phyloP scores from a whole-genome alignment of 139 green algal species.

The Micractinium sp. region DNA sequence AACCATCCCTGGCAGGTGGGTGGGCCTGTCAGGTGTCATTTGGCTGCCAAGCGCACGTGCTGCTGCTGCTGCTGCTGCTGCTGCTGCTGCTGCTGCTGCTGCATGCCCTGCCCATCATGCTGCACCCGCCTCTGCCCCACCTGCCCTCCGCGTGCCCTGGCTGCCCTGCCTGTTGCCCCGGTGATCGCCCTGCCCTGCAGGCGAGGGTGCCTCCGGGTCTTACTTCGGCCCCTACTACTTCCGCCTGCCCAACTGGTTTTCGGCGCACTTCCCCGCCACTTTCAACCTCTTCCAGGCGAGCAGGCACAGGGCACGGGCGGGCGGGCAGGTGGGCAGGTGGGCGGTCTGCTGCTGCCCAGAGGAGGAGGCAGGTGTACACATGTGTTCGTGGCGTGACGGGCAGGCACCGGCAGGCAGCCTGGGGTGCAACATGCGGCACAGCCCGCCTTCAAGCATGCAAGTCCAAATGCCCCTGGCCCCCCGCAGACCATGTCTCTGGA shows the following conservation, averaged over 20 bases:
- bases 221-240: slow-evolving; percentile 8
- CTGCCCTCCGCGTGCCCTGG: too few relatives aligned
- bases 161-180: too few relatives aligned
- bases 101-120: background rate
- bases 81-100: background rate
- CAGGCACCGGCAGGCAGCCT: background rate
- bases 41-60: background rate
- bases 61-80: background rate
- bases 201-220: background rate
- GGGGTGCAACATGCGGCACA: background rate
- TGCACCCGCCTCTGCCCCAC: too few relatives aligned
- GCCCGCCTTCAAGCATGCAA: background rate
- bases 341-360: too few relatives aligned
- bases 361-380: background rate
- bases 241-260: background rate
- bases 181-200: background rate
- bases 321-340: too few relatives aligned
- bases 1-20: slow-evolving; percentile 19
- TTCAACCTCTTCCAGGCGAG: background rate
- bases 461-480: background rate
- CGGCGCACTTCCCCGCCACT: background rate
- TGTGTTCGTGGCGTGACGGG: background rate
- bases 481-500: background rate
- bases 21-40: background rate
- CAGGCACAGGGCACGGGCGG: too few relatives aligned